A percentile compares a stretch with the other conserved stretches of the same genome.
phyloP scores from a whole-genome alignment of 805 yeast genomes.

The Wickerhamiella azyma region DNA sequence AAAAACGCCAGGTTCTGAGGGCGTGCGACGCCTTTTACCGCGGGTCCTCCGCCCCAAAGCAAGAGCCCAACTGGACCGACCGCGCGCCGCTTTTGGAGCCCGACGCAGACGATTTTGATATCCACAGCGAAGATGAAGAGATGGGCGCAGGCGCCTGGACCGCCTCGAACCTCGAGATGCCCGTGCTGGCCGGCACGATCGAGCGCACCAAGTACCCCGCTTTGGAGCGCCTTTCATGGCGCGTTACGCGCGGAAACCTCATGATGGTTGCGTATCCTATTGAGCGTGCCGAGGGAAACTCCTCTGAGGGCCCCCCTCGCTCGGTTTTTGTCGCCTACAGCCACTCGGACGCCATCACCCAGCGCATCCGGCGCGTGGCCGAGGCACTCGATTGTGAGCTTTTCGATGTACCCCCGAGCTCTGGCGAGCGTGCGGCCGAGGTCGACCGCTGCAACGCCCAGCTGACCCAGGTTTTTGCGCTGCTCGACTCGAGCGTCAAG shows the following conservation, averaged over 20 bases:
- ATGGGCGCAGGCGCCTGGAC: background rate
- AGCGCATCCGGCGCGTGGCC: conserved; percentile 64
- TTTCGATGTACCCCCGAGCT: conserved; percentile 43
- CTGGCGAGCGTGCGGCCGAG: conserved; percentile 28
- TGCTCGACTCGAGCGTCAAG: conserved; percentile 45
- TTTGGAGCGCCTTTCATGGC: conserved; percentile 77
- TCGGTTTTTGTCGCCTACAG: conserved; percentile 81
- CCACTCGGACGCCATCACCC: conserved; percentile 65
- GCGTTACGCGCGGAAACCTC: conserved; percentile 84
- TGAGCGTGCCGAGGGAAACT: conserved; percentile 43
- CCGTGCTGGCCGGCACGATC: conserved; percentile 68
- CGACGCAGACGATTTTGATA: conserved; percentile 19
- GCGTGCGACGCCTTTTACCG: conserved; percentile 33
- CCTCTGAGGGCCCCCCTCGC: background rate
- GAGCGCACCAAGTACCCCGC: conserved; percentile 52
- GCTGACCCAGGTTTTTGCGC: conserved; percentile 44
- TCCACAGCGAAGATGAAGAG: conserved; percentile 11
- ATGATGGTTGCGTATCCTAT: conserved; percentile 64
- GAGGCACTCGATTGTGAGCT: conserved; percentile 80
- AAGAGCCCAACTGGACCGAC: conserved; percentile 5
- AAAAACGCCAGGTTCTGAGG: conserved; percentile 48
- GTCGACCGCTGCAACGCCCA: conserved; percentile 31
- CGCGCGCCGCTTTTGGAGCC: conserved; percentile 26
- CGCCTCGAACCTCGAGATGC: conserved; percentile 24
- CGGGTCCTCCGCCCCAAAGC: background rate